phyloP scores from a whole-genome alignment of 2,329 filamentous ascomycete species.

The Zarea fungicola region DNA sequence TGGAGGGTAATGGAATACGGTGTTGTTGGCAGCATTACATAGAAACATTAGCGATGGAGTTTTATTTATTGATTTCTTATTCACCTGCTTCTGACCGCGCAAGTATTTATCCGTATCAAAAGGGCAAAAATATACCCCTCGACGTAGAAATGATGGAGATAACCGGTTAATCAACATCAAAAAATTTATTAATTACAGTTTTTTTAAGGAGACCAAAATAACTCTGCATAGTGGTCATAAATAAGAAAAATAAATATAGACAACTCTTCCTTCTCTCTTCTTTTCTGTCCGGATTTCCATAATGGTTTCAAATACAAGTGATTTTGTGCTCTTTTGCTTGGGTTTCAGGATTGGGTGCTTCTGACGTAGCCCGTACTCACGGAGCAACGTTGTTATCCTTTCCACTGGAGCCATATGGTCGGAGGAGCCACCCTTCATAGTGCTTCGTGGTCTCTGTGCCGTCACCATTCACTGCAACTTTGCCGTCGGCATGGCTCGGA shows the following conservation, averaged over 20 bases:
- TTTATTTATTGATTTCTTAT: background rate
- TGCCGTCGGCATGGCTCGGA: background rate
- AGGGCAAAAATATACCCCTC: no score
- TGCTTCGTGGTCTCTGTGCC: conserved; percentile 28
- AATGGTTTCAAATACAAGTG: no score
- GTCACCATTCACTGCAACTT: background rate
- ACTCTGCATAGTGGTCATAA: no score
- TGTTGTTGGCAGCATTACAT: background rate
- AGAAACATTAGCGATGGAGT: conserved; percentile 13
- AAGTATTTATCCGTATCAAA: background rate
- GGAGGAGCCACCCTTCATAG: conserved; percentile 33
- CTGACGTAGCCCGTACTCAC: conserved; percentile 9
- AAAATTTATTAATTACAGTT: no score
- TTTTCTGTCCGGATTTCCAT: no score
- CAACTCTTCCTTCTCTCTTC: no score
- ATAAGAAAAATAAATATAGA: no score
- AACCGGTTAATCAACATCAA: no score
- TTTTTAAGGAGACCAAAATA: no score
- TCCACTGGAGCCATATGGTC: conserved; percentile 30
- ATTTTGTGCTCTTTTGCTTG: background rate
- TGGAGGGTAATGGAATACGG: background rate
- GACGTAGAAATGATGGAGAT: no score
- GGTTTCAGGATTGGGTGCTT: background rate
- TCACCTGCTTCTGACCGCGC: background rate
- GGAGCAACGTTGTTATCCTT: conserved; percentile 2